Conservation (phyloP, 768 basidiomycete genomes). For the Mrakia frigida region DNA sequence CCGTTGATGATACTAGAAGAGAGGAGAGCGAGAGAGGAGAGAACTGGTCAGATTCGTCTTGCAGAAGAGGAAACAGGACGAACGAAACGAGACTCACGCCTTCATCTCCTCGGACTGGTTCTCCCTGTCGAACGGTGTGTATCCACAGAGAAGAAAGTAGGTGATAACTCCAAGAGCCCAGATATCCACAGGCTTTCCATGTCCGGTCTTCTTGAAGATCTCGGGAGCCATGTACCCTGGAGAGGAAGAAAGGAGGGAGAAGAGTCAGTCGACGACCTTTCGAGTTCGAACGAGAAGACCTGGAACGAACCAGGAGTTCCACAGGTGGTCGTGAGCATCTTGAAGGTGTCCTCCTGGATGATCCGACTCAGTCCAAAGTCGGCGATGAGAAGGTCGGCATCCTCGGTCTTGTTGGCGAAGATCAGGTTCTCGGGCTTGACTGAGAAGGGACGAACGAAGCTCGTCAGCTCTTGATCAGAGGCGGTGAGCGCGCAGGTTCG, state of each 20-base stretch:
- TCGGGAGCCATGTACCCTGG: constrained; percentile 87
- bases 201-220: constrained; percentile 89
- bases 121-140: constrained; percentile 96
- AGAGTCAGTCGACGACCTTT: not conserved
- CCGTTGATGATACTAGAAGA: constrained; percentile 47
- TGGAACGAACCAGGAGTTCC: constrained; percentile 75
- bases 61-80: not conserved
- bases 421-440: constrained; percentile 96
- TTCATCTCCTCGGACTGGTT: constrained; percentile 75
- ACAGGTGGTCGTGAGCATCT: constrained; percentile 86
- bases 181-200: constrained; percentile 82
- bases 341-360: constrained; percentile 84
- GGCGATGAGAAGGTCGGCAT: constrained; percentile 92
- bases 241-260: not conserved
- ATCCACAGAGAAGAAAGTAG: constrained; percentile 54
- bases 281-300: not conserved
- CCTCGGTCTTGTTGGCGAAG: constrained; percentile 81
- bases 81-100: constrained; percentile 46
- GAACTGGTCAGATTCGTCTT: not conserved
- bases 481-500: no score
- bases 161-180: constrained; percentile 96
- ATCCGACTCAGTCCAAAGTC: constrained; percentile 75
- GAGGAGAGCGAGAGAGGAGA: not conserved
- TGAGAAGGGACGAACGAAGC: not conserved
- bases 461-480: not conserved